Conservation (phyloP, 2,329 filamentous ascomycete species). For the Aspergillus pseudotamarii region DNA sequence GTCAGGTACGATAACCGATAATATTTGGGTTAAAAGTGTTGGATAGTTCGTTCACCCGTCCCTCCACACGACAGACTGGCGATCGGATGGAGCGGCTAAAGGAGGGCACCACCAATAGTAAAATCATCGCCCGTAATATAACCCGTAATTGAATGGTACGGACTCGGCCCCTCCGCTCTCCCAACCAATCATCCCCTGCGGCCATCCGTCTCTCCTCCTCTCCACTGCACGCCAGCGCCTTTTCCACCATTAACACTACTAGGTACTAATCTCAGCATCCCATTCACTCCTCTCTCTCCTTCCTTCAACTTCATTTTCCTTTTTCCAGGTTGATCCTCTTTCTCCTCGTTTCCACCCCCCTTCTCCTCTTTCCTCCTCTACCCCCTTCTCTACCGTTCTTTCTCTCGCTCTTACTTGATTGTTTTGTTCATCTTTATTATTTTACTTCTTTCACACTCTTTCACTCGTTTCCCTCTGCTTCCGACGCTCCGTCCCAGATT, state of each 20-base stretch:
- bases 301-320: slow-evolving; percentile 23
- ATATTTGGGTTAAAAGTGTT: not conserved
- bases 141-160: slow-evolving; percentile 1
- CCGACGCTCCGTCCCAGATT: slow-evolving; percentile 14
- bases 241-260: slow-evolving; percentile 5
- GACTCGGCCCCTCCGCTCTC: not conserved
- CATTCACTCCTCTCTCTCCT: slow-evolving; percentile 18
- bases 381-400: slow-evolving; percentile 15
- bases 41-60: slow-evolving; percentile 2
- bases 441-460: slow-evolving; percentile 12
- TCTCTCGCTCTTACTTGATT: slow-evolving; percentile 17
- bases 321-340: slow-evolving; percentile 21
- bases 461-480: slow-evolving; percentile 14
- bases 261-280: slow-evolving; percentile 11
- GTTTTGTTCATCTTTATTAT: slow-evolving; percentile 13
- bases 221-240: slow-evolving; percentile 11
- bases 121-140: slow-evolving; percentile 2
- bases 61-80: slow-evolving; percentile 1
- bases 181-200: slow-evolving; percentile 16
- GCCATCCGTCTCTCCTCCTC: slow-evolving; percentile 19
- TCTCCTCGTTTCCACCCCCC: slow-evolving; percentile 12
- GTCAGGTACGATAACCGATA: not conserved
- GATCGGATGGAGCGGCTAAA: slow-evolving; percentile 8
- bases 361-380: slow-evolving; percentile 13
- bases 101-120: slow-evolving; percentile 6